Base-by-base conservation (phyloP, 257 asterid species). In the Henckelia pumila region DNA sequence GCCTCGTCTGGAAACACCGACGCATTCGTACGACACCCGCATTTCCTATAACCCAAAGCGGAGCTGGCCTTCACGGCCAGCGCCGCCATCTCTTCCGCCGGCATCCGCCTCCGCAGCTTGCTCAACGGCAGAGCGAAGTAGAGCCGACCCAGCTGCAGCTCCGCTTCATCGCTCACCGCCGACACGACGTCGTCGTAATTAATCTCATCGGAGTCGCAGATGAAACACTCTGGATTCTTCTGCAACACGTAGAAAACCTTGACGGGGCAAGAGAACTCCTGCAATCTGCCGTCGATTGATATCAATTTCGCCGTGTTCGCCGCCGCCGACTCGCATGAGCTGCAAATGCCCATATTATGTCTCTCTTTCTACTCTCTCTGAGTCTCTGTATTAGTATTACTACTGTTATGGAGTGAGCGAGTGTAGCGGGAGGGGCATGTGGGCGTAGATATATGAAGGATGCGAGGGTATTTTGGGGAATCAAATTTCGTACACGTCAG, bases 21-120 rank as follows among this genome's bases (percentile, higher is more conserved):
- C 3, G 66, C 57, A 67, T 86, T 80, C 65, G n/a, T n/a, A n/a
- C n/a, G n/a, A n/a, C n/a, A n/a, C n/a, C n/a, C n/a, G n/a, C n/a
- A n/a, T n/a, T 86, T 90, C 56, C 78, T 77, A 16, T 78, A 81
- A 30, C 50, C 77, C 73, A 91, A 29, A 2, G 99, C 99, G 17
- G 95, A 81, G 82, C 91, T 87, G 32, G 99, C 99, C 32, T 94
- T 94, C 1, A 91, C 95, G 5, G 97, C 99, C 90, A 94, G 84
- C 79, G 97, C 96, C 2, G 99, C 97, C 99, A 94, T 94, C 72
- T 91, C 96, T 73, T 85, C 96, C 28, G 95, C 89, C 78, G 76
- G 85, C 4, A 94, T 81, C 77, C 85, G 89, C 53, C 73, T 83
- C 55, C 63, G 73, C 64, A 94, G 29, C 72, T 80, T 75, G 72